Conservation (phyloP, 2,329 filamentous ascomycete genomes). For the Ramularia endophylla region DNA sequence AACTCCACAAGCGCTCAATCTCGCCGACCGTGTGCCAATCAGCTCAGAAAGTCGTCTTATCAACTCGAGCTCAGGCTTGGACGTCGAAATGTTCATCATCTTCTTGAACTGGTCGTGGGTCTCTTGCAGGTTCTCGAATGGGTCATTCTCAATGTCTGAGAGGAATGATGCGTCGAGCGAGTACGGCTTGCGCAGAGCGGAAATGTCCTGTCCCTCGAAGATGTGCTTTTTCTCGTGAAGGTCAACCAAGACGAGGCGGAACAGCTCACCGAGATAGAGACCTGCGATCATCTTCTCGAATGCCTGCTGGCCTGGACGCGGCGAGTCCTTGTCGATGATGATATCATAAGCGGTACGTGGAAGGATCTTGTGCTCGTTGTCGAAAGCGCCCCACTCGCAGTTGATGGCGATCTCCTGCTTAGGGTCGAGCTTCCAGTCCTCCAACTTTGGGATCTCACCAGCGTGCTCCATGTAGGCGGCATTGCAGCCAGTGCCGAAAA, state of each 20-base stretch:
- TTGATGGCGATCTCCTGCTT: constrained; percentile 80
- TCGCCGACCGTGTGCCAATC: constrained; percentile 89
- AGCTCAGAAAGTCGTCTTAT: constrained; percentile 84
- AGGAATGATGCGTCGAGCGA: constrained; percentile 89
- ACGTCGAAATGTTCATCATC: constrained; percentile 66
- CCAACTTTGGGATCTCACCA: constrained; percentile 87
- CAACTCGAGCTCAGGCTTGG: constrained; percentile 76
- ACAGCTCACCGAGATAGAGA: constrained; percentile 42
- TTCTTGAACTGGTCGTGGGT: constrained; percentile 75
- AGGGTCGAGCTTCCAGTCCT: constrained; percentile 78
- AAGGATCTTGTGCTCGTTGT: constrained; percentile 85
- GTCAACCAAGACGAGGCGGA: constrained; percentile 40
- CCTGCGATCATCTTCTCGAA: constrained; percentile 44
- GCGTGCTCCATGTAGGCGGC: constrained; percentile 96
- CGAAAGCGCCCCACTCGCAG: constrained; percentile 96
- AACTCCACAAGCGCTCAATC: constrained; percentile 89
- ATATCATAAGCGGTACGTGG: constrained; percentile 65
- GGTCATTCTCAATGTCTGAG: constrained; percentile 86
- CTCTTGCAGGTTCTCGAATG: constrained; percentile 90
- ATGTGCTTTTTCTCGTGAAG: constrained; percentile 64
- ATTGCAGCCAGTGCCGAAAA: constrained; percentile 97
- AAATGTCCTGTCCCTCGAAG: constrained; percentile 78
- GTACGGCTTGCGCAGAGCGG: constrained; percentile 77
- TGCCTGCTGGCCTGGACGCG: constrained; percentile 40
- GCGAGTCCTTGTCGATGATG: constrained; percentile 39